Evolutionary conservation across 2,329 filamentous ascomycete genomes (phyloP).

Genomic region (Fusarium sp.): DNA sequence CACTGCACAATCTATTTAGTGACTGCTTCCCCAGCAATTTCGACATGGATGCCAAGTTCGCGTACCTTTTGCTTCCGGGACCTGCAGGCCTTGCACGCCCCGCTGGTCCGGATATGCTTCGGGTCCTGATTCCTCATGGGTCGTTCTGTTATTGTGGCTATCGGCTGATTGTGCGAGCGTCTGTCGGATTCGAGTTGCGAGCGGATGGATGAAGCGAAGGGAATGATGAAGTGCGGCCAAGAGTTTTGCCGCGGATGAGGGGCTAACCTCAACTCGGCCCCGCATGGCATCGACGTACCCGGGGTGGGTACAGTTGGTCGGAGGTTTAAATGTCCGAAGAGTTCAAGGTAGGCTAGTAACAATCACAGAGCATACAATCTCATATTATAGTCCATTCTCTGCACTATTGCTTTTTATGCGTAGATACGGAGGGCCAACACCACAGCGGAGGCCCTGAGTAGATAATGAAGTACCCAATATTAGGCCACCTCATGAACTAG

Average conservation of each 20-base stretch:
- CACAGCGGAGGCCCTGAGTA: neutral
- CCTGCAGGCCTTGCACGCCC: conserved; percentile 2
- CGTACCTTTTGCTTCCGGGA: conserved; percentile 8
- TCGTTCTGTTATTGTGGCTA: neutral
- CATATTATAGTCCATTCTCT: neutral
- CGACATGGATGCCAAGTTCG: neutral
- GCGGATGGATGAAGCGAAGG: neutral
- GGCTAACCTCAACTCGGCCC: neutral
- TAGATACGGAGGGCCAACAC: neutral
- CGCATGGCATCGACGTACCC: neutral
- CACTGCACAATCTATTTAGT: neutral
- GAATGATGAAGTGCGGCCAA: neutral
- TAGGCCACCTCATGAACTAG: neutral
- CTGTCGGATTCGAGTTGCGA: neutral
- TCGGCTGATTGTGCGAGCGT: neutral
- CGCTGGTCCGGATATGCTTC: neutral
- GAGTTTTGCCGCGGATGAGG: neutral
- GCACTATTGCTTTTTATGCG: neutral
- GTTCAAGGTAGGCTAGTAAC: neutral
- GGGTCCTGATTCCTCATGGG: neutral
- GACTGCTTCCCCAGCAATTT: neutral
- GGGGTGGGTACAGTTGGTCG: neutral
- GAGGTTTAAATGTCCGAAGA: neutral
- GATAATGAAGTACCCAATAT: too few species aligned
- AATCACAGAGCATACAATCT: neutral